Evolutionary conservation across 306 rosid species (phyloP).

Genomic region (Carpinus viminea): DNA sequence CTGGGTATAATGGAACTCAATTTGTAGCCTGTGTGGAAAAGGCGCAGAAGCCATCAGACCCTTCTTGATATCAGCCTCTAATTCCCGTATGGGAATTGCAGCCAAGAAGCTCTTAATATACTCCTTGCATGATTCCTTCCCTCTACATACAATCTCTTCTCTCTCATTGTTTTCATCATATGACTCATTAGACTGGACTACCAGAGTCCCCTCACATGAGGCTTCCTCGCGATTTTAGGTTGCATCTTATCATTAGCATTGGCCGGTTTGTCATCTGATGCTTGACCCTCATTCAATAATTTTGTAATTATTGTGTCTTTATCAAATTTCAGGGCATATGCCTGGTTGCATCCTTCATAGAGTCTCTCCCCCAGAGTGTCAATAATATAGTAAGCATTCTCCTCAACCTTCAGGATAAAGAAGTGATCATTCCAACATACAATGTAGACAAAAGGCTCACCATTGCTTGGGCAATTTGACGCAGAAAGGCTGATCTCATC

Average conservation of each 20-base stretch:
- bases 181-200: conserved; percentile 41
- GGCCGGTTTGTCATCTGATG: conserved; percentile 52
- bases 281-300: not conserved
- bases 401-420: conserved; percentile 91
- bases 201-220: conserved; percentile 33
- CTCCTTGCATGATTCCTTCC: conserved; percentile 95
- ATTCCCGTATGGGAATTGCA: conserved; percentile 89
- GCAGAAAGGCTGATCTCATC: conserved; percentile 80
- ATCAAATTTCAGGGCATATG: conserved; percentile 86
- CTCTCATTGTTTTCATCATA: conserved; percentile 32
- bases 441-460: conserved; percentile 66
- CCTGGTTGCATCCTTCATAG: conserved; percentile 92
- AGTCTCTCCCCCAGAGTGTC: conserved; percentile 99
- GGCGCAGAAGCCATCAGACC: conserved; percentile 82
- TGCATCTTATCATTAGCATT: conserved; percentile 26
- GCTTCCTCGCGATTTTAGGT: not conserved
- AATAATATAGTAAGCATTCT: conserved; percentile 78
- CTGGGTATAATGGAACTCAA: conserved; percentile 85
- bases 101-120: conserved; percentile 97
- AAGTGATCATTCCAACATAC: conserved; percentile 99
- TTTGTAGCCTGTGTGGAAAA: conserved; percentile 86
- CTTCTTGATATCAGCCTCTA: conserved; percentile 90
- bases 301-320: conserved; percentile 51
- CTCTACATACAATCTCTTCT: conserved; percentile 66
- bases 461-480: conserved; percentile 42